Base-by-base conservation (phyloP, 73 alveolate species). In the Blepharisma stoltei region DNA sequence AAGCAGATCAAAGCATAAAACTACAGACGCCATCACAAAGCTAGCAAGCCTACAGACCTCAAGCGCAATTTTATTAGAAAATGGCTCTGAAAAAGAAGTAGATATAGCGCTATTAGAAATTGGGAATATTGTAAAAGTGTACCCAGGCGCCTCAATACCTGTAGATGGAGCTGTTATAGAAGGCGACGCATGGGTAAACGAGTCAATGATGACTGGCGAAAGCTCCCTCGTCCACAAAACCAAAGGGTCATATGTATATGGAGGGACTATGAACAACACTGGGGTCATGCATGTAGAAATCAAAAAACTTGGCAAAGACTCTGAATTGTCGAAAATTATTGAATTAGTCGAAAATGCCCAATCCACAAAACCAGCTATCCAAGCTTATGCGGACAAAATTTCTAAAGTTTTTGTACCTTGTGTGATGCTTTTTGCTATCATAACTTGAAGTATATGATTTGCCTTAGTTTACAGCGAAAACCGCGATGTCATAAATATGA, bases 181-280 rank as follows among this genome's bases (percentile, higher is more conserved):
- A 4, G 98, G 98, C 5, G 78, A 67, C 6, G 89, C 93, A 6
- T 77, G 71, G 76, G 70, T 89, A 78, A 88, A 92, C 76, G 95
- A 91, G 54, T 83, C 96, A 14, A 86, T 92, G 84, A 85, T 92
- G 67, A 92, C 94, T 69, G 98, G 98, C 0, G 98, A 92, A 49
- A 78, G 93, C 23, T 38, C 76, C 23, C 88, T 76, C 6, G 78
- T 71, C 43, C 50, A 68, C 6, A 86, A 84, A 69, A 18, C 60
- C 3, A 67, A 73, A 14, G 91, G 80, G 5, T 54, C 82, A 9
- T 48, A 77, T 41, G 89, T 89, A 23, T 87, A 79, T 71, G 93
- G 95, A 0, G 98, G 98, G 0, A 69, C 86, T 6, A 54, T 92
- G 54, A 78, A 81, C 46, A 41, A 67, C 49, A 60, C 83, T 50